Conservation (phyloP, 257 asterid genomes). For the Lycium ferocissimum region DNA sequence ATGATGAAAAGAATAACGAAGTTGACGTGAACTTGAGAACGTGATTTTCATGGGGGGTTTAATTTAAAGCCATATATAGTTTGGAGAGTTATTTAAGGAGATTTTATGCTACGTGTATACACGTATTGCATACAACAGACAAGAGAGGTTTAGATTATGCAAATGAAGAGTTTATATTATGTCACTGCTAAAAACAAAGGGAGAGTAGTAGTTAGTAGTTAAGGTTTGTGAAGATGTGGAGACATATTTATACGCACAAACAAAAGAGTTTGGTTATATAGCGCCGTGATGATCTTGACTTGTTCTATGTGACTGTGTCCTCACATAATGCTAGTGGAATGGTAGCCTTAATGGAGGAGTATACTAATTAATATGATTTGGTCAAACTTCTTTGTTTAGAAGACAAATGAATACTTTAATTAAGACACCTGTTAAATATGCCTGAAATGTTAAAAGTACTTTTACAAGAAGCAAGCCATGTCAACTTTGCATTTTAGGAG, state of each 20-base stretch:
- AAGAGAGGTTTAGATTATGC: background rate
- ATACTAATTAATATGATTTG: background rate
- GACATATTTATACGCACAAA: background rate
- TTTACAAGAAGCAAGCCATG: background rate
- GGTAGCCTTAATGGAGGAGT: background rate
- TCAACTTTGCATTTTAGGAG: background rate
- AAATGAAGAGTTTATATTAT: background rate
- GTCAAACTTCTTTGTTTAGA: slow-evolving; percentile 1
- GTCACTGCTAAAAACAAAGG: background rate
- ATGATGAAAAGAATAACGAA: background rate
- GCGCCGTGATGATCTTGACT: slow-evolving; percentile 52
- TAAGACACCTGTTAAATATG: slow-evolving; percentile 23
- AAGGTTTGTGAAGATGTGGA: background rate
- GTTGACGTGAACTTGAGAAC: slow-evolving; percentile 20
- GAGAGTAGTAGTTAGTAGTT: background rate
- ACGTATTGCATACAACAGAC: background rate
- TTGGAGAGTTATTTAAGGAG: background rate
- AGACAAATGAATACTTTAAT: background rate
- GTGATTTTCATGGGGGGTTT: background rate
- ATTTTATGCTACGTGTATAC: slow-evolving; percentile 15
- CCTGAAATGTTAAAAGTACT: background rate
- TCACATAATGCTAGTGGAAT: background rate
- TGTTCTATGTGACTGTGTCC: slow-evolving; percentile 21
- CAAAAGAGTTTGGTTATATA: slow-evolving; percentile 30
- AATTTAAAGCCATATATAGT: slow-evolving; percentile 3